Conservation (phyloP, 768 basidiomycete species). For the Leccinum barrowsii region DNA sequence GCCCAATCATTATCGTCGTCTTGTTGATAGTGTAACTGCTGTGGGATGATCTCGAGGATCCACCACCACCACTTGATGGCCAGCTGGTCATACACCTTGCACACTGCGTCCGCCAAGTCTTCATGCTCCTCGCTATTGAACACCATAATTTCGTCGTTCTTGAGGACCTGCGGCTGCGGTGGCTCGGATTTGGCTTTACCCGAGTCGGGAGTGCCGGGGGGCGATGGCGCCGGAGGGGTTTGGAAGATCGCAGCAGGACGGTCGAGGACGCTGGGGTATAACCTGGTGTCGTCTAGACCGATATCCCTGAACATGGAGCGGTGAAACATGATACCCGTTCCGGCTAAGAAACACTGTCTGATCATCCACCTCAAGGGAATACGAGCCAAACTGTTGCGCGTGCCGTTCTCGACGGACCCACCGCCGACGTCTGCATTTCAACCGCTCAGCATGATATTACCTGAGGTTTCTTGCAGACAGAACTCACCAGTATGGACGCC, state of each 20-base stretch:
- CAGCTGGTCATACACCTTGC: constrained; percentile 56
- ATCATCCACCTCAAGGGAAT: constrained; percentile 80
- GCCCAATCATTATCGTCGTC: constrained; percentile 19
- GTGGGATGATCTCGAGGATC: constrained; percentile 57
- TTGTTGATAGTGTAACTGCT: constrained; percentile 25
- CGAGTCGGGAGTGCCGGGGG: constrained; percentile 11
- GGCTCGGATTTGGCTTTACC: constrained; percentile 7
- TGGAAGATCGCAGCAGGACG: constrained; percentile 38
- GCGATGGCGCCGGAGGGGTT: constrained; percentile 14
- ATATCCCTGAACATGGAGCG: constrained; percentile 38
- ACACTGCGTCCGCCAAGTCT: constrained; percentile 56
- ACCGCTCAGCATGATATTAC: background rate
- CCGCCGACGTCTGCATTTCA: constrained; percentile 70
- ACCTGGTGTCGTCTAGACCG: constrained; percentile 45
- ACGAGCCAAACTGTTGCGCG: constrained; percentile 58
- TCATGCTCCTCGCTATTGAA: constrained; percentile 55
- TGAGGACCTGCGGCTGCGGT: constrained; percentile 14
- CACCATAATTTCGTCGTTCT: constrained; percentile 10
- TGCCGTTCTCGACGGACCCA: constrained; percentile 57
- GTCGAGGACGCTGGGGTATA: constrained; percentile 43
- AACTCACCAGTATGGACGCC: constrained; percentile 66
- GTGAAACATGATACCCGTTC: constrained; percentile 59
- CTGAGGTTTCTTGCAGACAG: background rate
- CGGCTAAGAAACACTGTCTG: constrained; percentile 55
- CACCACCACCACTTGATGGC: constrained; percentile 52